Percentiles rank a stretch among this genome's conserved stretches.
phyloP scores from a whole-genome alignment of 179 eudicot species.

The Spergularia azorica region DNA sequence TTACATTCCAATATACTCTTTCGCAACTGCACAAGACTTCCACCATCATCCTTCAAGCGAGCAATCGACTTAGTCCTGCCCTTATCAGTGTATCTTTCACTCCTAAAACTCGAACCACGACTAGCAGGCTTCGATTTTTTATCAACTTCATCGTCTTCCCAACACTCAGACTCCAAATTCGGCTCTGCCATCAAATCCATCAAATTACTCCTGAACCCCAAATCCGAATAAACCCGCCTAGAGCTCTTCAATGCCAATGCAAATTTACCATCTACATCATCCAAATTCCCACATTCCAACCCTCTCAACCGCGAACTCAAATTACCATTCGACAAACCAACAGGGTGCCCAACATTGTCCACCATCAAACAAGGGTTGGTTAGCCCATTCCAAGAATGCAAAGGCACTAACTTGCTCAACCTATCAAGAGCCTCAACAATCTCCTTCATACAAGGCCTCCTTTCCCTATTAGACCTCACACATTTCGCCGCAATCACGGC shows the following conservation, averaged over 20 bases:
- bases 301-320: slow-evolving; percentile 37
- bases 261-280: slow-evolving; percentile 36
- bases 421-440: slow-evolving; percentile 56
- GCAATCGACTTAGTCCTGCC: slow-evolving; percentile 22
- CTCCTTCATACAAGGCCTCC: slow-evolving; percentile 84
- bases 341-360: slow-evolving; percentile 59
- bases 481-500: slow-evolving; percentile 87
- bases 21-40: slow-evolving; percentile 29
- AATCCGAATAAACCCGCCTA: slow-evolving; percentile 80
- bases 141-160: slow-evolving; percentile 34
- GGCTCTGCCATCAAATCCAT: slow-evolving; percentile 73
- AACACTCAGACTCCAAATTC: slow-evolving; percentile 40
- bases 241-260: slow-evolving; percentile 43
- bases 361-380: slow-evolving; percentile 87
- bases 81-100: slow-evolving; percentile 33
- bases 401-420: slow-evolving; percentile 62
- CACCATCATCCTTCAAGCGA: slow-evolving; percentile 24
- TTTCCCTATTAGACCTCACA: slow-evolving; percentile 80
- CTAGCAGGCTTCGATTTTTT: slow-evolving; percentile 25
- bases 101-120: slow-evolving; percentile 44
- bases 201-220: slow-evolving; percentile 75
- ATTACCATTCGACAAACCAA: slow-evolving; percentile 32
- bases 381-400: slow-evolving; percentile 73
- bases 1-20: slow-evolving; percentile 23
- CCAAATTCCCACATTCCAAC: slow-evolving; percentile 44